Conservation (phyloP, 2,329 filamentous ascomycete genomes). For the Trichoderma simmonsii region DNA sequence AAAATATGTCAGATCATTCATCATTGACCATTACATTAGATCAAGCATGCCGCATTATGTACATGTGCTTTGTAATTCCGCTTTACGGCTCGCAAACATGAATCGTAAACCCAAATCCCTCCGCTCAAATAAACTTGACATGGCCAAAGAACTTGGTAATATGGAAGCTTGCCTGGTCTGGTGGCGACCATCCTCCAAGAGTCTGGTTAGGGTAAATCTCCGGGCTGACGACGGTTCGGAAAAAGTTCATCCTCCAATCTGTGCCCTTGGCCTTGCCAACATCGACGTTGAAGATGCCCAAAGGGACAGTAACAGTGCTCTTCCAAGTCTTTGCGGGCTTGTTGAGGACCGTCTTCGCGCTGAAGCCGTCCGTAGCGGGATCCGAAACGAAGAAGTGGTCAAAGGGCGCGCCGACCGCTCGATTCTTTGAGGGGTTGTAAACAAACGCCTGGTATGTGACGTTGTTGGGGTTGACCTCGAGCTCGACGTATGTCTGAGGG, state of each 20-base stretch:
- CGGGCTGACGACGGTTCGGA: conserved; percentile 44
- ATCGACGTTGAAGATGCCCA: conserved; percentile 50
- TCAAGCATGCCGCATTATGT: neutral
- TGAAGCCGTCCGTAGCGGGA: conserved; percentile 41
- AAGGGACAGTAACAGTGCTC: conserved; percentile 41
- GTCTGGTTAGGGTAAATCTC: conserved; percentile 43
- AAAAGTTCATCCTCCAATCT: conserved; percentile 52
- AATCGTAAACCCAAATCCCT: neutral
- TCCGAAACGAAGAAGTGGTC: conserved; percentile 42
- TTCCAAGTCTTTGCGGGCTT: conserved; percentile 37
- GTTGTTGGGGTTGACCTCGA: conserved; percentile 49
- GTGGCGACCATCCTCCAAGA: conserved; percentile 46
- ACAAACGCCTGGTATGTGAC: conserved; percentile 50
- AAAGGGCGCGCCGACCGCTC: conserved; percentile 40
- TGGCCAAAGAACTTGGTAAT: conserved; percentile 45
- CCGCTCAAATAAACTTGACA: conserved; percentile 35
- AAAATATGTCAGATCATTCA: neutral
- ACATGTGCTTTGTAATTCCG: neutral
- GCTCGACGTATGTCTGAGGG: conserved; percentile 49
- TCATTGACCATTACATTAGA: neutral
- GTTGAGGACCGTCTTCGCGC: conserved; percentile 40
- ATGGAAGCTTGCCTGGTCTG: conserved; percentile 46
- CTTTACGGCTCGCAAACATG: neutral
- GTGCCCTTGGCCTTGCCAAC: conserved; percentile 41
- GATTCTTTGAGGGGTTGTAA: conserved; percentile 48